Percentiles rank a stretch among this genome's conserved stretches.
phyloP scores from a whole-genome alignment of 495 filamentous ascomycete species.

The Xylaria nigripes region DNA sequence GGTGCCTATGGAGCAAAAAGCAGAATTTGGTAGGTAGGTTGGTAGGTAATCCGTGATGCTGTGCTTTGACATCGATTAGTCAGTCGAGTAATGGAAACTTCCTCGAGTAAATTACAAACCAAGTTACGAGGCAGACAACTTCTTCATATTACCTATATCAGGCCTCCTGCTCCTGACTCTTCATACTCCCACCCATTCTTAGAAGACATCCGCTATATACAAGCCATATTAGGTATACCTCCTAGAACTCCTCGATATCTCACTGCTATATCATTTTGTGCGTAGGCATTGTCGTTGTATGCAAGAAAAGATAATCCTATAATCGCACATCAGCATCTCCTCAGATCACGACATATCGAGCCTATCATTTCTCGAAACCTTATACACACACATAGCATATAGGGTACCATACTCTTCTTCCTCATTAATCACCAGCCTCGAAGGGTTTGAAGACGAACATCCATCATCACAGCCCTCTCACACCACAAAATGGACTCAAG shows the following conservation, averaged over 20 bases:
- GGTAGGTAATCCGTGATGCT: background rate
- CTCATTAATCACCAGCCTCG: background rate
- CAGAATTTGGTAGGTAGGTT: background rate
- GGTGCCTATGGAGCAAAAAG: background rate
- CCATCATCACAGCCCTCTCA: background rate
- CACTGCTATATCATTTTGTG: background rate
- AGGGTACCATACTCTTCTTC: background rate
- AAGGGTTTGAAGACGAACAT: background rate
- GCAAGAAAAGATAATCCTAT: background rate
- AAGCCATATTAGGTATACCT: background rate
- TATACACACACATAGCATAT: background rate
- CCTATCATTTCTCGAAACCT: background rate
- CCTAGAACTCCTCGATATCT: background rate
- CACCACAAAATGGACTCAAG: conserved; percentile 4
- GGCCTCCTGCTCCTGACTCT: background rate
- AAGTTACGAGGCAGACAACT: background rate
- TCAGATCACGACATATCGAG: background rate
- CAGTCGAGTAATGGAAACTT: background rate
- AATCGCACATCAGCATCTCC: background rate
- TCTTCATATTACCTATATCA: background rate
- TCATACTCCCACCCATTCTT: background rate
- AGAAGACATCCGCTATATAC: background rate
- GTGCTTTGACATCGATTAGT: conserved; percentile 5
- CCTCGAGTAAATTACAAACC: conserved; percentile 10
- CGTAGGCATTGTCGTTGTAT: background rate